Evolutionary conservation across 257 asterid species (phyloP).

Genomic region (Voacanga thouarsii): DNA sequence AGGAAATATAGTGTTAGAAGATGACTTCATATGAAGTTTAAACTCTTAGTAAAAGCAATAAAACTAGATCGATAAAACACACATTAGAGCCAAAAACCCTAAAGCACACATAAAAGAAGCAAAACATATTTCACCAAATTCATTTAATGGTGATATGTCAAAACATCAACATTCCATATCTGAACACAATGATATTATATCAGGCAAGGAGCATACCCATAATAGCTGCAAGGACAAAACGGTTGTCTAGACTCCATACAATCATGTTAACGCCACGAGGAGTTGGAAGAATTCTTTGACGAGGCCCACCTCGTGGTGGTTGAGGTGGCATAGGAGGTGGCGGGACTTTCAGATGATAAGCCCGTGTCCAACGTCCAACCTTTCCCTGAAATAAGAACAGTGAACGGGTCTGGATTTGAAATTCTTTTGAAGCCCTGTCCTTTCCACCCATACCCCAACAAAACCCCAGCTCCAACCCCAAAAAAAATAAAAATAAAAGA

Average conservation of each 20-base stretch:
- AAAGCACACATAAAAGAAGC: background rate
- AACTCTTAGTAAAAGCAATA: background rate
- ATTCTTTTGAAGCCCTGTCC: background rate
- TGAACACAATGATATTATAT: background rate
- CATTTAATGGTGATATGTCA: background rate
- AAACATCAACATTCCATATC: background rate
- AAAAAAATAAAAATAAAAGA: too few relatives aligned
- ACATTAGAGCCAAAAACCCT: background rate
- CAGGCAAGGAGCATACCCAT: conserved; percentile 64
- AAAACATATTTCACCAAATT: background rate
- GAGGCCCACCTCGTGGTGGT: conserved; percentile 98
- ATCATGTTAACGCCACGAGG: conserved; percentile 99
- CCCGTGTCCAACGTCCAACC: conserved; percentile 88
- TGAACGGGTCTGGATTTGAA: background rate
- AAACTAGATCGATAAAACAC: background rate
- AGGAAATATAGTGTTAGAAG: background rate
- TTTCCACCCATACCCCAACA: background rate
- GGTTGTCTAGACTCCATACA: conserved; percentile 97
- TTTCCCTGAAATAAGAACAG: conserved; percentile 56
- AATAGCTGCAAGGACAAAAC: conserved; percentile 98
- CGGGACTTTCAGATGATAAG: conserved; percentile 98
- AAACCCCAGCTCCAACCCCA: too few relatives aligned
- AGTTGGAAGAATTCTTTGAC: conserved; percentile 95
- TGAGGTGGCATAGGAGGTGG: conserved; percentile 99
- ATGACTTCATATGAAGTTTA: background rate